phyloP scores from a whole-genome alignment of 2,329 filamentous ascomycete genomes.

The Hymenoscyphus albidus region DNA sequence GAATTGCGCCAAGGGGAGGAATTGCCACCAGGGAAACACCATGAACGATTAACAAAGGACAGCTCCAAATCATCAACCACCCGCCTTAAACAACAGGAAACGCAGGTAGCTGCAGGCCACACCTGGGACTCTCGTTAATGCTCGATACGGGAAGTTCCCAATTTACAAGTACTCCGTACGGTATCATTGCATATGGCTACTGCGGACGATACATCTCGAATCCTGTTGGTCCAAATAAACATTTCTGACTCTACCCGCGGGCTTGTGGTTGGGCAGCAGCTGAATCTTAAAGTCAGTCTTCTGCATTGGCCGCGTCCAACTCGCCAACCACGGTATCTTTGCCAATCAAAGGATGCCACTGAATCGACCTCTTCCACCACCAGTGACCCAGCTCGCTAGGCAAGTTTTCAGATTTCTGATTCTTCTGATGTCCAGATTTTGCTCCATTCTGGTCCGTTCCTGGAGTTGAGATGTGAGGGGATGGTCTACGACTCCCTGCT shows the following conservation, averaged over 20 bases:
- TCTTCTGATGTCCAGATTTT: no score
- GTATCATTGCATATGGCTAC: neutral
- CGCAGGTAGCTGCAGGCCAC: neutral
- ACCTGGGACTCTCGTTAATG: neutral
- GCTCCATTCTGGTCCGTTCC: no score
- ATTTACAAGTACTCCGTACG: neutral
- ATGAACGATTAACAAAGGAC: neutral
- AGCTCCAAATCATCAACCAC: neutral
- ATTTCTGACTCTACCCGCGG: neutral
- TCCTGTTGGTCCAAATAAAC: neutral
- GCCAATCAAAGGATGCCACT: neutral
- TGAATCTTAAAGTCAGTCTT: neutral
- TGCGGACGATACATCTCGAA: neutral
- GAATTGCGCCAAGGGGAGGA: neutral
- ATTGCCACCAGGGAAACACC: neutral
- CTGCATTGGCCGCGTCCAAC: neutral
- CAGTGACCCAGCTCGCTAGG: neutral
- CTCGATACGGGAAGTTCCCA: neutral
- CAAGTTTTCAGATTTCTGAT: no score
- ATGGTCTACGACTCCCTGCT: no score
- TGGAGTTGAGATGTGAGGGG: no score
- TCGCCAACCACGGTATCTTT: neutral
- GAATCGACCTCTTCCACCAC: neutral
- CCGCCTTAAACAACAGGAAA: neutral
- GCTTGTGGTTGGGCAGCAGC: neutral